Evolutionary conservation across 768 basidiomycete species (phyloP).

Genomic region (Neoboletus magnificus): DNA sequence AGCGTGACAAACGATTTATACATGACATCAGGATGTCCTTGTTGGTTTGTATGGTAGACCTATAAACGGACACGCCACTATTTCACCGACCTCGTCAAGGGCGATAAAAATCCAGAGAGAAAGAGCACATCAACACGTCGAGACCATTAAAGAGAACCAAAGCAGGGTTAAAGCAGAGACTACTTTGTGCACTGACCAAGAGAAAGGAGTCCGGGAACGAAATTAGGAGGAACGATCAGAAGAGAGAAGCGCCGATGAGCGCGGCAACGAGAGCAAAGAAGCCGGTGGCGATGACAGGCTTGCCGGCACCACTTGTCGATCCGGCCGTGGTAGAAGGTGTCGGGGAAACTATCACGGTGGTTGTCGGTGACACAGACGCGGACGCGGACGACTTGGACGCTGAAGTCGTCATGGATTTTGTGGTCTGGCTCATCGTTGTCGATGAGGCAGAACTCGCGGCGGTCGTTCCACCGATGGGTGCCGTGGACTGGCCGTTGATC

Average conservation of each 20-base stretch:
- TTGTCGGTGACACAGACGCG: no score
- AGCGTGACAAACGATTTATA: neutral
- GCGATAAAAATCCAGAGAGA: neutral
- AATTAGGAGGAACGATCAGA: slow-evolving; percentile 9
- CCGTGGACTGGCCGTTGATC: slow-evolving; percentile 59
- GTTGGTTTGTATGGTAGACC: neutral
- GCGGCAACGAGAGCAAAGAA: slow-evolving; percentile 20
- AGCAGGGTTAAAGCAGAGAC: neutral
- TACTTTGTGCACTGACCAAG: neutral
- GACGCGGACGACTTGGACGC: neutral
- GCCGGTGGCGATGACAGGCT: slow-evolving; percentile 22
- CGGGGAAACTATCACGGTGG: no score
- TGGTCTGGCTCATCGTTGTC: slow-evolving; percentile 16
- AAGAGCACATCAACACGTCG: neutral
- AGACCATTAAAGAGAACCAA: neutral
- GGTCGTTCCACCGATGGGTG: slow-evolving; percentile 47
- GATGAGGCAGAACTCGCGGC: slow-evolving; percentile 14
- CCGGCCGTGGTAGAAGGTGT: neutral
- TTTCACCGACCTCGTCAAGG: slow-evolving; percentile 9
- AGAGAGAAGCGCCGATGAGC: slow-evolving; percentile 20
- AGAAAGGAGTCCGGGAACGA: neutral
- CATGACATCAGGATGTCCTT: neutral
- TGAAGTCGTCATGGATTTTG: neutral
- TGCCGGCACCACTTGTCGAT: slow-evolving; percentile 21
- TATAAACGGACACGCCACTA: neutral